These are phyloP conservation scores for Trichosanthes cucumerina DNA, from an alignment of 306 rosid species.

Conservation along the genomic window DNA sequence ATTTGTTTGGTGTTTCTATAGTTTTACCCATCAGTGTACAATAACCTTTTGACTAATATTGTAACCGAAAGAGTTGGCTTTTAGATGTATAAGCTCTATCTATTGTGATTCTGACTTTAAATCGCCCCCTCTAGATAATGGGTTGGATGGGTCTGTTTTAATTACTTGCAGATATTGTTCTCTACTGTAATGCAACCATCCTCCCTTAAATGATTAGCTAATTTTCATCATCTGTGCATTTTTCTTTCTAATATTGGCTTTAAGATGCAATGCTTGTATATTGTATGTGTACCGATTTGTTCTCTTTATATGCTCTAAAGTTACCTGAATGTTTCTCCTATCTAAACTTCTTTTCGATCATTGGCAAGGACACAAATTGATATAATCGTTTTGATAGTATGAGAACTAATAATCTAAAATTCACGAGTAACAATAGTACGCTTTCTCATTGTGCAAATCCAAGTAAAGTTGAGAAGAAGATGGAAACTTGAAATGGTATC, in stretches of 20 bases:
- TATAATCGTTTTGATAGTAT: too few species aligned
- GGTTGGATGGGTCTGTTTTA: constrained; percentile 9
- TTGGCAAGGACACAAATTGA: too few species aligned
- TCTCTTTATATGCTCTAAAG: not conserved
- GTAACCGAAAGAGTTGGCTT: constrained; percentile 16
- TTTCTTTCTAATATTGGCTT: not conserved
- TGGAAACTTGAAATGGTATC: not conserved
- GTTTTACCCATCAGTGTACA: constrained; percentile 55
- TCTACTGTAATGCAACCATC: constrained; percentile 7
- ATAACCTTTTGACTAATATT: constrained; percentile 11
- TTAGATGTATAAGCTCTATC: constrained; percentile 12
- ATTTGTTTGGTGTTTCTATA: constrained; percentile 50
- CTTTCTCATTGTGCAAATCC: too few species aligned
- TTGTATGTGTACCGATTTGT: not conserved
- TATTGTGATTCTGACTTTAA: not conserved
- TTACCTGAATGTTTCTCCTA: not conserved
- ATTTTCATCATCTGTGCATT: not conserved
- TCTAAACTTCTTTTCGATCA: not conserved
- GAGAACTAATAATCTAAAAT: too few species aligned
- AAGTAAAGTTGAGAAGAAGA: not conserved
- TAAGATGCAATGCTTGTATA: not conserved
- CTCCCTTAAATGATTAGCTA: constrained; percentile 6
- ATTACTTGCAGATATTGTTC: constrained; percentile 3
- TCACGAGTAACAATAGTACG: too few species aligned
- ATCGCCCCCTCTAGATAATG: not conserved